Conservation (phyloP, 1,284 basidiomycete genomes). For the Coniferiporia weirii region DNA sequence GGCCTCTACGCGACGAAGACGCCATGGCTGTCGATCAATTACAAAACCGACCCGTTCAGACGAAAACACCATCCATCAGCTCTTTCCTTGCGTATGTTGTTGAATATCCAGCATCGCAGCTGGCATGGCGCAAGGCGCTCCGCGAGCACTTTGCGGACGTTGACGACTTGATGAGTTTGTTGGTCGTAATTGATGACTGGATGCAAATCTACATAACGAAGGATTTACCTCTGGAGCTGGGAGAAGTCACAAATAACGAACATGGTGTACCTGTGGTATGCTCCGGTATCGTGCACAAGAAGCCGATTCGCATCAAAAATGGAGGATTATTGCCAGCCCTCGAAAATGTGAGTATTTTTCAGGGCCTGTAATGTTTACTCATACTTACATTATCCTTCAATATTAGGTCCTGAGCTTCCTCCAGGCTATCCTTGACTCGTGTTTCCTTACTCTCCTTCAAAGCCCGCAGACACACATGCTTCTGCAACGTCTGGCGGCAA, state of each 20-base stretch:
- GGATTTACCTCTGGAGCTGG: conserved; percentile 37
- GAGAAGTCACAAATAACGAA: conserved; percentile 29
- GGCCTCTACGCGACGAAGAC: conserved; percentile 26
- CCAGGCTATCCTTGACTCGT: conserved; percentile 61
- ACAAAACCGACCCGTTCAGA: neutral
- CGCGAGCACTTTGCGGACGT: conserved; percentile 48
- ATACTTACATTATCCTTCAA: neutral
- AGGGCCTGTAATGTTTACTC: neutral
- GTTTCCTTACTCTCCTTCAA: conserved; percentile 58
- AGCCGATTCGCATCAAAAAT: conserved; percentile 11
- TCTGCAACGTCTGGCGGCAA: conserved; percentile 43
- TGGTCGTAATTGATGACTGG: conserved; percentile 54
- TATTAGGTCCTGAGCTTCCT: conserved; percentile 53
- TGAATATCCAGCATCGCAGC: conserved; percentile 46
- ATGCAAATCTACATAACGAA: conserved; percentile 38
- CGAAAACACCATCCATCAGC: conserved; percentile 32
- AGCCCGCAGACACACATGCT: conserved; percentile 49
- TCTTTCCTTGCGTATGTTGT: conserved; percentile 48
- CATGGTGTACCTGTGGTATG: conserved; percentile 22
- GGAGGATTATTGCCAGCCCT: conserved; percentile 39
- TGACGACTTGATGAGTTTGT: conserved; percentile 44
- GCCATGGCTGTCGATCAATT: conserved; percentile 54
- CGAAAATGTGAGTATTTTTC: conserved; percentile 38
- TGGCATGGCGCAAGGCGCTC: conserved; percentile 50
- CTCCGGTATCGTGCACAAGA: conserved; percentile 2